Evolutionary conservation across 1,284 basidiomycete species (phyloP), one percentile per base, ranked within the genome.

Genomic region (Coriolopsis trogii): DNA sequence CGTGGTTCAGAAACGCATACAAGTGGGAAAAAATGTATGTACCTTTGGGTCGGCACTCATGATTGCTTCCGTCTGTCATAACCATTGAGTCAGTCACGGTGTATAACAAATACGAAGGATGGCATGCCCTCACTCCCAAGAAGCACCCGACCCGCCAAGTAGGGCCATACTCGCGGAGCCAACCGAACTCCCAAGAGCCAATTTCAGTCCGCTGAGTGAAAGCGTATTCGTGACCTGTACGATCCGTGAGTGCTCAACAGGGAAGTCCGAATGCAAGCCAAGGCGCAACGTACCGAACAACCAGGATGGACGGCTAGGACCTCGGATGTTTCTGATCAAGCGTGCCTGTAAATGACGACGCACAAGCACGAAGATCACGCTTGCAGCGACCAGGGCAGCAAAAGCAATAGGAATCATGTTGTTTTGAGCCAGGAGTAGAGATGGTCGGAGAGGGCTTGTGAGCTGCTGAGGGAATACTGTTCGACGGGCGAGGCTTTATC

Each of bases 111-210:
- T n/a, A 10, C 4, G 20, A 6, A 7, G 28, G 2, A 1, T 15
- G 23, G 16, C 40, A n/a, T n/a, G n/a, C n/a, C 15, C 59, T 25
- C 26, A 63, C 62, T 29, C 56, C 59, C 24, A 62, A 51, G 21
- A 37, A 46, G 18, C 46, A 52, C 15, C 25, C 26, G 25, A 49
- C 51, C 24, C 53, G 57, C 58, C 59, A 65, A 3, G 54, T 60
- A 4, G 38, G 38, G 2, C 63, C 63, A 24, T 55, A 65, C 40
- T 64, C 45, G 2, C 36, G 41, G 36, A 58, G 18, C 53, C 54
- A 65, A 26, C 51, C 40, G 30, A 61, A 56, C 20, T 65, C 63
- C 1, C 58, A 23, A 40, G 57, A 52, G 3, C 63, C 60, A 6
- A 59, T 54, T 15, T 62, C 53, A 3, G 51, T 28, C 37, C 62